Conservation (phyloP, 169 alveolate species). For the Sarcocystis neurona region DNA sequence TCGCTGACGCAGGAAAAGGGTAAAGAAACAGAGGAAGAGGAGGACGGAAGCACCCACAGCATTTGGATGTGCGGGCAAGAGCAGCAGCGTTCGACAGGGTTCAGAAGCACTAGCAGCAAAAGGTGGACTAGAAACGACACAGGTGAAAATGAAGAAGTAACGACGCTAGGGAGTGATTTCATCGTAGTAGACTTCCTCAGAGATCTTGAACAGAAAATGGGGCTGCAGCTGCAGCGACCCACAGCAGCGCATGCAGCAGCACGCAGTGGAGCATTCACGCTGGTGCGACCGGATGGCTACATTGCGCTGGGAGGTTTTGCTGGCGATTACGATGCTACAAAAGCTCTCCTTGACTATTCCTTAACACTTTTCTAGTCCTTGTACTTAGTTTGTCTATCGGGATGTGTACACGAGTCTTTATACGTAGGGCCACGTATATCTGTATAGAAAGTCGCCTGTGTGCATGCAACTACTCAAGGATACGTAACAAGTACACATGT, state of each 20-base stretch:
- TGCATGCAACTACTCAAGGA: too few relatives aligned
- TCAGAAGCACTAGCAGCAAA: too few relatives aligned
- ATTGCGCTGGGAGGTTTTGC: constrained; percentile 52
- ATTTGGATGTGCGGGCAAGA: background rate
- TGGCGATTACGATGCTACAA: constrained; percentile 43
- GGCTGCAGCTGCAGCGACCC: constrained; percentile 24
- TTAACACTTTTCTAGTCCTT: constrained; percentile 26
- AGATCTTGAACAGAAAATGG: constrained; percentile 36
- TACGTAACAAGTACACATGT: too few relatives aligned
- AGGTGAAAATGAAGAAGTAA: too few relatives aligned
- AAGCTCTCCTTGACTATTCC: constrained; percentile 53
- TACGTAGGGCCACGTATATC: too few relatives aligned
- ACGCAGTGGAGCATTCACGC: constrained; percentile 58
- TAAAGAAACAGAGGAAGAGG: constrained; percentile 25
- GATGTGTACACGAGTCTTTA: too few relatives aligned
- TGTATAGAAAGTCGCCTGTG: too few relatives aligned
- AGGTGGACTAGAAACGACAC: too few relatives aligned
- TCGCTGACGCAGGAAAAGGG: constrained; percentile 10
- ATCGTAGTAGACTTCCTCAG: constrained; percentile 46
- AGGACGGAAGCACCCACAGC: constrained; percentile 26
- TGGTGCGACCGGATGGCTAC: constrained; percentile 55
- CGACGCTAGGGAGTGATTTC: too few relatives aligned
- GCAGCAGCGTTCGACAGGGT: too few relatives aligned
- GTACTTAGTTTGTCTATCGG: too few relatives aligned
- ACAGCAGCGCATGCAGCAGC: constrained; percentile 36